Percentiles rank a stretch among this genome's conserved stretches.
Conservation (phyloP, 2,329 filamentous ascomycete genomes). For the Cladorrhinum sp. region DNA sequence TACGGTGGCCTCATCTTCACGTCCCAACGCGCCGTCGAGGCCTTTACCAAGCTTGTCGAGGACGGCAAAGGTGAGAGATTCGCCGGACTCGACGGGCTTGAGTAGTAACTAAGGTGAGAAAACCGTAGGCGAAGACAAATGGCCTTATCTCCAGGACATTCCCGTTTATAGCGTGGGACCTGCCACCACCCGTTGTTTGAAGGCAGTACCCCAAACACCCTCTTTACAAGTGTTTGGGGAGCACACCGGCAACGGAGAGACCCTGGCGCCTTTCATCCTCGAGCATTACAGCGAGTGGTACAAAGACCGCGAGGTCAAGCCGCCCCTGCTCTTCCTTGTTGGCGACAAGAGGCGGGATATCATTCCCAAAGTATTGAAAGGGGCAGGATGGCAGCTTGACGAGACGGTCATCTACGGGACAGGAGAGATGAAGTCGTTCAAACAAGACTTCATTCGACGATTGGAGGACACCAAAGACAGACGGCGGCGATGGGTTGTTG, state of each 20-base stretch:
- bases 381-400: slow-evolving; percentile 58
- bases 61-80: slow-evolving; percentile 43
- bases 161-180: slow-evolving; percentile 76
- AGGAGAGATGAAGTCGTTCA: slow-evolving; percentile 75
- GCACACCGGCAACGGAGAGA: slow-evolving; percentile 81
- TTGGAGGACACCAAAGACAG: slow-evolving; percentile 45
- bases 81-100: slow-evolving; percentile 22
- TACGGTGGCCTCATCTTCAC: slow-evolving; percentile 84
- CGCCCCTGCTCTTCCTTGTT: slow-evolving; percentile 77
- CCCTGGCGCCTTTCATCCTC: slow-evolving; percentile 73
- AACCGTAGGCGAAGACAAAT: slow-evolving; percentile 28
- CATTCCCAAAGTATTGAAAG: slow-evolving; percentile 77
- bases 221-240: slow-evolving; percentile 67
- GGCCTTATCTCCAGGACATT: slow-evolving; percentile 56
- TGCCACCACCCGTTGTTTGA: slow-evolving; percentile 73
- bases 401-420: slow-evolving; percentile 88
- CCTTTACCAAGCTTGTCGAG: slow-evolving; percentile 62
- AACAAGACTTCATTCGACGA: slow-evolving; percentile 56
- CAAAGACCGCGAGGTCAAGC: slow-evolving; percentile 42
- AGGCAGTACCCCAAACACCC: slow-evolving; percentile 49
- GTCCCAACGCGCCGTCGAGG: slow-evolving; percentile 79
- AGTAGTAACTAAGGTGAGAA: slow-evolving; percentile 19
- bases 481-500: slow-evolving; percentile 65
- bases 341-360: slow-evolving; percentile 88
- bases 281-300: slow-evolving; percentile 66